Evolutionary conservation across 2,329 filamentous ascomycete species (phyloP), one percentile per base, ranked within the genome.

Genomic region (Delphinella strobiligena): DNA sequence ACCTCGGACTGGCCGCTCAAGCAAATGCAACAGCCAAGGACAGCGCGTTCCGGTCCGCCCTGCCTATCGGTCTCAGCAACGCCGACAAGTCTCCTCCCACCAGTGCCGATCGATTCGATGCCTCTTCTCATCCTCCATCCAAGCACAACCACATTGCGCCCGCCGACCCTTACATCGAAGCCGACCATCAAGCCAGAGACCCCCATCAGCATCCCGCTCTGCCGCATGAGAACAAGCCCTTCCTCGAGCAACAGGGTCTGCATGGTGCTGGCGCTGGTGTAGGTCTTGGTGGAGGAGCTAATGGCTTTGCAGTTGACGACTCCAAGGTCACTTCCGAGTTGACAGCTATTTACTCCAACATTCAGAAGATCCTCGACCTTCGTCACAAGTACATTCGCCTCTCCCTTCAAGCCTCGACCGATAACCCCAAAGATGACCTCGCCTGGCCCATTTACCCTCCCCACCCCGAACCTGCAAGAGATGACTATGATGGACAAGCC

Each of bases 401-500:
- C 12, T 96, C 91, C 0, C 67, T 88, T 15, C 91, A 98, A 55
- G 74, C 82, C 8, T 72, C 80, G 5, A 72, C 75, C 10, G 85
- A 94, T 55, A 95, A 96, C 50, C 91, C 91, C 1, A 86, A 86
- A 51, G 87, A 96, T 56, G 75, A 82, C 14, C 72, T 79, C 1
- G 73, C 69, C 36, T 98, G 89, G 89, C 71, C 74, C 39, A 85
- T 98, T 33, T 96, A 96, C 53, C 91, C 91, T 8, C 78, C 84
- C 11, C 88, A 88, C 4, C 91, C 89, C 4, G 84, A 93, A 52
- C 91, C 91, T 12, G 84, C 85, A 2, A 96, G 91, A 89, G 48
- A 49, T 37, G 54, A 58, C 27, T 53, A 58, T 40, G 54, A 54
- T 24, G 50, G 51, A 36, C 42, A 53, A 11, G 22, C 22, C 12